Evolutionary conservation across 73 alveolate species (phyloP).

Genomic region (Symbiodinium natans): DNA sequence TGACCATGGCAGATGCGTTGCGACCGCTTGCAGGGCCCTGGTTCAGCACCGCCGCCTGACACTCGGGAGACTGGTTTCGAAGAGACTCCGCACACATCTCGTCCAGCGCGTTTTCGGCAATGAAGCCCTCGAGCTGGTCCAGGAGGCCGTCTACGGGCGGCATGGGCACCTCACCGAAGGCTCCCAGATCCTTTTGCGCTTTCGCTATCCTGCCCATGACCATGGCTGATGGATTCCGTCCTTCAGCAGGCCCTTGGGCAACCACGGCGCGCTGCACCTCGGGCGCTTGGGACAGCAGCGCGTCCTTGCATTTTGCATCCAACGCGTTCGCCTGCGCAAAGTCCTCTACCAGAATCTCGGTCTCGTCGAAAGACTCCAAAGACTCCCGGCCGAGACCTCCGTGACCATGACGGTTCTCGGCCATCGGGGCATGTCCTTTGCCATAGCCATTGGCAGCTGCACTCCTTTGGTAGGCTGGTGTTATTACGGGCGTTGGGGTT

Average conservation of each 20-base stretch:
- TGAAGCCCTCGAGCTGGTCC: slow-evolving; percentile 22
- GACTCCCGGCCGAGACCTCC: background rate
- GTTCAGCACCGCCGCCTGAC: slow-evolving; percentile 44
- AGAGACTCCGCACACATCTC: slow-evolving; percentile 38
- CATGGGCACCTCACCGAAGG: background rate
- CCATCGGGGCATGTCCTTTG: no score
- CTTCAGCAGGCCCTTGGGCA: background rate
- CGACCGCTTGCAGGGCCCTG: slow-evolving; percentile 83
- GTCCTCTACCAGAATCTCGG: background rate
- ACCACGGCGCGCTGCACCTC: background rate
- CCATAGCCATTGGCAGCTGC: no score
- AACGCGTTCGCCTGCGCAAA: background rate
- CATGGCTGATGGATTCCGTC: slow-evolving; percentile 46
- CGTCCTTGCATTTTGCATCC: background rate
- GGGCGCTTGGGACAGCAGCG: background rate
- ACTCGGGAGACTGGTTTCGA: background rate
- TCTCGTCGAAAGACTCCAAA: background rate
- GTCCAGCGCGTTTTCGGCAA: slow-evolving; percentile 34
- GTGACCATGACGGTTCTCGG: no score
- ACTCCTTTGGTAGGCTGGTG: background rate
- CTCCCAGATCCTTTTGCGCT: background rate
- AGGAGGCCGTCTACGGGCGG: background rate
- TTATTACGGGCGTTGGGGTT: background rate
- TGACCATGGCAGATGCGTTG: slow-evolving; percentile 83
- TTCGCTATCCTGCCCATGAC: slow-evolving; percentile 48